These are phyloP conservation scores for Trichophyton simii DNA, from an alignment of 2,329 filamentous ascomycete species.

Conservation along the genomic window DNA sequence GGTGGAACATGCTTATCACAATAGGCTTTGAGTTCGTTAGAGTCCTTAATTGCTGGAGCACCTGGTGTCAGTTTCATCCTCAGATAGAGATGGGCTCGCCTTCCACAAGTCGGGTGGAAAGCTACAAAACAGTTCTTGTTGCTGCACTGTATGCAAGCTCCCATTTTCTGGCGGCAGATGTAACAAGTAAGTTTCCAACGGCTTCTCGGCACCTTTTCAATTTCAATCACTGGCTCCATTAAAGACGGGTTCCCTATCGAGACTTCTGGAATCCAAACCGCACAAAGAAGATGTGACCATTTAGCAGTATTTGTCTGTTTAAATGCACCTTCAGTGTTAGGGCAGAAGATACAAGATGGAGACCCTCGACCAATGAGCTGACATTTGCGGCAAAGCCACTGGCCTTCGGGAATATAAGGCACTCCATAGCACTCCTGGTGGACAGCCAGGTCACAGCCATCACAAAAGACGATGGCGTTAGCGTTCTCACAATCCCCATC, in stretches of 20 bases:
- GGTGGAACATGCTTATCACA: slow-evolving; percentile 88
- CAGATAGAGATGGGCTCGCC: slow-evolving; percentile 72
- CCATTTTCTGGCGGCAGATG: slow-evolving; percentile 95
- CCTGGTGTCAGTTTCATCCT: slow-evolving; percentile 94
- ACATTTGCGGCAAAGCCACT: slow-evolving; percentile 96
- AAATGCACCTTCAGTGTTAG: slow-evolving; percentile 93
- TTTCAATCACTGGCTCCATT: slow-evolving; percentile 96
- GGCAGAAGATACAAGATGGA: slow-evolving; percentile 95
- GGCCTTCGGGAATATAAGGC: slow-evolving; percentile 94
- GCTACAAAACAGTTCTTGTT: slow-evolving; percentile 96
- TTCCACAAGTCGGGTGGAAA: slow-evolving; percentile 92
- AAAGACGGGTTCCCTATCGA: slow-evolving; percentile 91
- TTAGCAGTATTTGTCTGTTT: slow-evolving; percentile 94
- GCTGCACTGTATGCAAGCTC: slow-evolving; percentile 93
- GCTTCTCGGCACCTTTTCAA: slow-evolving; percentile 91
- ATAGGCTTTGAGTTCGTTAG: slow-evolving; percentile 78
- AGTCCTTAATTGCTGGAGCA: slow-evolving; percentile 63
- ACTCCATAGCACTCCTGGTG: slow-evolving; percentile 99
- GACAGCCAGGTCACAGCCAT: slow-evolving; percentile 92
- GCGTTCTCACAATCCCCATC: slow-evolving; percentile 99
- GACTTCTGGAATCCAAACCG: slow-evolving; percentile 97
- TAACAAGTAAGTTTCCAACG: slow-evolving; percentile 92
- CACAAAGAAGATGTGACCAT: slow-evolving; percentile 92
- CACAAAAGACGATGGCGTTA: slow-evolving; percentile 97
- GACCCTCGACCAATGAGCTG: slow-evolving; percentile 86